Evolutionary conservation across 352 stramenopile genomes (phyloP), one percentile per base, ranked within the genome.

Genomic region (Phytophthora pinifolia): DNA sequence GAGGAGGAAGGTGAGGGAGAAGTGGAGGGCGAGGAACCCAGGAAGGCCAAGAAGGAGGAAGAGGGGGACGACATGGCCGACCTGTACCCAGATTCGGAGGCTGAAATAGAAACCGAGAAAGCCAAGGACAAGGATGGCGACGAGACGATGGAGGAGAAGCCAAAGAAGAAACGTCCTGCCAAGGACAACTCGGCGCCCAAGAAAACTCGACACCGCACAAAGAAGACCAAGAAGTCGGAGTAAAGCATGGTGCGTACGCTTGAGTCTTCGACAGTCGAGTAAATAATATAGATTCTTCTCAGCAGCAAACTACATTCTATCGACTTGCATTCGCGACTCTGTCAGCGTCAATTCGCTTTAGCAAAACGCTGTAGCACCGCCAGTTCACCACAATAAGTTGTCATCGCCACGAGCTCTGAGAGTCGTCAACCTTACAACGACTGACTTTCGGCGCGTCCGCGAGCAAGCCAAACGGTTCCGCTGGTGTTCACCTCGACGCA

Each of bases 21-120:
- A 4, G 68, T 69, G 0, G 39, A 66, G 1, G 41, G 25, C 0
- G 55, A 46, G 4, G 59, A 67, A 2, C 62, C 55, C 8, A 60
- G 62, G 29, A 61, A 71, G 20, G 57, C 18, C 18, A 42, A 55
- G 35, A 48, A 44, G 35, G 39, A 54, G 38, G 46, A 67, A 41
- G 18, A 62, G 12, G 67, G 78, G 6, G 72, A 86, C 44, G 76
- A 88, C 39, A 74, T 90, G 70, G 54, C 74, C 4, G 80, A 88
- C 18, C 62, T 90, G 38, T 87, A 87, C 34, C 79, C 79, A 9
- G 62, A 87, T 32, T 77, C 77, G 10, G 62, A 78, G 13, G 72
- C 83, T 22, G 79, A 82, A 6, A 68, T 62, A 3, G 65, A 76
- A 15, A 65, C 76, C 8, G 66, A 58, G 42, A 50, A 65, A 17